These are phyloP conservation scores for Fusarium continuum DNA, from an alignment of 2,329 filamentous ascomycete genomes.

Conservation along the genomic window DNA sequence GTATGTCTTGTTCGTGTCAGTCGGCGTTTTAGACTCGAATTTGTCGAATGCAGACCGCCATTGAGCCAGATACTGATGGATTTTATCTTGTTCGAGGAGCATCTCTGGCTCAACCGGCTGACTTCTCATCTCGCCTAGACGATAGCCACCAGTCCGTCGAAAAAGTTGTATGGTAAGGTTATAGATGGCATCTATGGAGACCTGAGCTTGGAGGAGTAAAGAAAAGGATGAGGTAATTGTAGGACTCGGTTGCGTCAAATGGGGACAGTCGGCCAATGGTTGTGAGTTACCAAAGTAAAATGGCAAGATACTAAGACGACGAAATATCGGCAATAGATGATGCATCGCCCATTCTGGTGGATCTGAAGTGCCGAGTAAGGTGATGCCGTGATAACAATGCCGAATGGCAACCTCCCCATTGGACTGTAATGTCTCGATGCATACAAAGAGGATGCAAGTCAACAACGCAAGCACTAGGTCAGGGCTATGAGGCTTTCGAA, in stretches of 20 bases:
- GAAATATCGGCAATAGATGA: constrained; percentile 2
- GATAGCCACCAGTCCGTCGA: constrained; percentile 1
- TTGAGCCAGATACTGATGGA: background rate
- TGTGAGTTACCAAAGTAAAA: constrained; percentile 23
- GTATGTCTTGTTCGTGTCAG: background rate
- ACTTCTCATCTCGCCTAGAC: constrained; percentile 2
- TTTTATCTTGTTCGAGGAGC: constrained; percentile 5
- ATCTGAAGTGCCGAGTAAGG: background rate
- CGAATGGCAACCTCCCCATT: constrained; percentile 13
- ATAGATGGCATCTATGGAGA: background rate
- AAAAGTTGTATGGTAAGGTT: constrained; percentile 18
- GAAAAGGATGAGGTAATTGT: background rate
- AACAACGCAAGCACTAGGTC: constrained; percentile 5
- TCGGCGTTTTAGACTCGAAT: background rate
- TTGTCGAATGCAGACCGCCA: constrained; percentile 9
- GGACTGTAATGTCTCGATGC: constrained; percentile 16
- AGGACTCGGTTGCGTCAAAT: background rate
- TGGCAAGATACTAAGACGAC: constrained; percentile 6
- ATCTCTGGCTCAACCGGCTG: background rate
- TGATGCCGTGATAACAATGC: constrained; percentile 16
- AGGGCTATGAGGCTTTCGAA: background rate
- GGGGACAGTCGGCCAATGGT: background rate
- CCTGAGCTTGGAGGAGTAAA: background rate
- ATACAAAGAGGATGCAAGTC: constrained; percentile 17
- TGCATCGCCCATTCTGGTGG: constrained; percentile 4